These are phyloP conservation scores for Salvia hispanica DNA, from an alignment of 257 asterid genomes.

Conservation along the genomic window DNA sequence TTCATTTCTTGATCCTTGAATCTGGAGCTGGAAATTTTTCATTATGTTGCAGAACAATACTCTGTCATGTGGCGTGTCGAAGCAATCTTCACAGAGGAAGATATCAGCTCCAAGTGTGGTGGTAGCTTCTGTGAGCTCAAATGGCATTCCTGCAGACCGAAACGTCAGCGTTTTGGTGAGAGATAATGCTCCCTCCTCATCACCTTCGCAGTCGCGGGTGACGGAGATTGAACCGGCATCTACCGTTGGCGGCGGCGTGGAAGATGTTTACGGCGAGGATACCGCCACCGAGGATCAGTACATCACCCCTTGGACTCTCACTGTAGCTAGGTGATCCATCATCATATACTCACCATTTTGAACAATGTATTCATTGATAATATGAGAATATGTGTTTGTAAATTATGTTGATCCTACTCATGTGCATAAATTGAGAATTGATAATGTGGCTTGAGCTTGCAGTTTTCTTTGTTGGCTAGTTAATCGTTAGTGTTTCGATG, in stretches of 20 bases:
- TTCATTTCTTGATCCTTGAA: conserved; percentile 9
- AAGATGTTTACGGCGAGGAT: conserved; percentile 81
- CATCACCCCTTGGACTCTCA: conserved; percentile 72
- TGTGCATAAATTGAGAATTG: not conserved
- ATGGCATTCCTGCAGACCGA: conserved; percentile 70
- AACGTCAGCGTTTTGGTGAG: conserved; percentile 65
- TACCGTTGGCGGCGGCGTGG: conserved; percentile 67
- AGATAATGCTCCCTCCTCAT: conserved; percentile 41
- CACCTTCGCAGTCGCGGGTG: conserved; percentile 25
- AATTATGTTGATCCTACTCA: not conserved
- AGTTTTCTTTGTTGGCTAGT: not conserved
- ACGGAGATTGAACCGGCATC: conserved; percentile 40
- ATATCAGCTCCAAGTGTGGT: conserved; percentile 49
- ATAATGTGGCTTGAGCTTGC: conserved; percentile 4
- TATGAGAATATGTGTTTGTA: conserved; percentile 4
- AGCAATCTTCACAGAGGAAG: conserved; percentile 54
- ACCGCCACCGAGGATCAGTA: conserved; percentile 75
- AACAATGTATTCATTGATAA: not conserved
- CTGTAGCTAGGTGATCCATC: conserved; percentile 66
- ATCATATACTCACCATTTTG: not conserved
- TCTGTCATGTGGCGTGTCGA: conserved; percentile 62
- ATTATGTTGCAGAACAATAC: conserved; percentile 57
- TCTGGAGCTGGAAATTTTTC: not conserved
- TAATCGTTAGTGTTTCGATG: conserved; percentile 1
- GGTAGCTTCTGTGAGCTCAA: conserved; percentile 64